Base-by-base conservation (phyloP, 78 protist species). In the Mantamonas sphyraenae region DNA sequence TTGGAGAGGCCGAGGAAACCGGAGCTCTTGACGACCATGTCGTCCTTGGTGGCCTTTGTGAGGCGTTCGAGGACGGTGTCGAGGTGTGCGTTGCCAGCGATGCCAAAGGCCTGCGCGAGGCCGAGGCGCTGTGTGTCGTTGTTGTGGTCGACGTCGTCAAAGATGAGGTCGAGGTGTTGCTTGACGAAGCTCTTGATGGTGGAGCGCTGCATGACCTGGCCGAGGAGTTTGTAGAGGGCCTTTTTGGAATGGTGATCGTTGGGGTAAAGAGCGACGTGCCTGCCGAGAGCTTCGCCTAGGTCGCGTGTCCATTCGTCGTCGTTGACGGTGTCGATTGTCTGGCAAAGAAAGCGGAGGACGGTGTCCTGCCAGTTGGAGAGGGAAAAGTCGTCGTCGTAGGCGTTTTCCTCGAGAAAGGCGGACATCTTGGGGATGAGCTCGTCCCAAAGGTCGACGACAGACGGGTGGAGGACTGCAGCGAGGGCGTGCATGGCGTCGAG, bases 401-500 rank as follows among this genome's bases (percentile, higher is more conserved):
- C 62, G 20, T 24, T 22, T 51, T 20, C 81, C 19, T 66, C 64
- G 37, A 84, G 82, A 22, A 43, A 75, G 3, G 10, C 16, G 26
- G 58, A 47, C 16, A 84, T 22, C 33, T 79, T 79, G 26, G 90
- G 90, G 1, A 84, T 34, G 22, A 74, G 63, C 22, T 62, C 78
- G 33, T 74, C 85, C 90, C 90, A 84, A 79, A 84, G 67, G 51
- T 84, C 82, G 37, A 76, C 60, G 24, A 84, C 53, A 9, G 81
- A 66, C 34, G 83, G 82, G 74, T 84, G 89, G 31, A 84, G 56
- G 43, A 78, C 66, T 4, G 74, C 77, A 20, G 80, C 86, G 34
- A 78, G 47, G 12, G 76, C 10, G 45, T 53, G 59, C 73, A 84
- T 62, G 26, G 40, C 37, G 37, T 73, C 72, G 0, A 84, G 43